A percentile compares a stretch with the other conserved stretches of the same genome.
Conservation (phyloP, 2,329 filamentous ascomycete genomes). For the Alternaria arbusti region DNA sequence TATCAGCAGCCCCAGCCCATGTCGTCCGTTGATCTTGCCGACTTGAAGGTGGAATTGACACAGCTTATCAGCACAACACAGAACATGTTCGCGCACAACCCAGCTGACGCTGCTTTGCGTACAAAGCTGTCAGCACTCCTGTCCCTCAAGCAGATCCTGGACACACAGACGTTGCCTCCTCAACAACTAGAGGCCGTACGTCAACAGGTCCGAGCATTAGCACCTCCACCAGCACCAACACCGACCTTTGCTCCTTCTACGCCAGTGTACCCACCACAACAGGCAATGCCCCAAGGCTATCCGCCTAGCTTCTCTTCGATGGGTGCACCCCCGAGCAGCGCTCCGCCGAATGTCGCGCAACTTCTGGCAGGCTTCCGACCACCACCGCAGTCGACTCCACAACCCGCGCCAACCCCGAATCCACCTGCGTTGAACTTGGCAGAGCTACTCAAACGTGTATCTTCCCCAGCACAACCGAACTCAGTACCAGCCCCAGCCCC, state of each 20-base stretch:
- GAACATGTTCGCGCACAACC: slow-evolving; percentile 75
- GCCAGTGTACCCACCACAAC: slow-evolving; percentile 39
- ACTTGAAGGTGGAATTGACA: slow-evolving; percentile 82
- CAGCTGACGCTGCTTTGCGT: slow-evolving; percentile 76
- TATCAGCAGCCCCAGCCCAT: slow-evolving; percentile 39
- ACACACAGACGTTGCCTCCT: slow-evolving; percentile 76
- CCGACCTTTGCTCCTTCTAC: slow-evolving; percentile 45
- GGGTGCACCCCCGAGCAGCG: slow-evolving; percentile 24
- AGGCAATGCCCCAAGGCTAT: slow-evolving; percentile 23
- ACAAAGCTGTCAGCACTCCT: slow-evolving; percentile 83
- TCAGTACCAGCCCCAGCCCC: slow-evolving; percentile 32
- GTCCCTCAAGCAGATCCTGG: slow-evolving; percentile 81
- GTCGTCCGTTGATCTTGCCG: slow-evolving; percentile 56
- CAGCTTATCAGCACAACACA: slow-evolving; percentile 76
- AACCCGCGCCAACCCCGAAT: slow-evolving; percentile 25
- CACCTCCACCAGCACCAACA: slow-evolving; percentile 61
- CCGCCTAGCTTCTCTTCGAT: slow-evolving; percentile 25
- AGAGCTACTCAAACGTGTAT: slow-evolving; percentile 37
- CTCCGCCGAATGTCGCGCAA: slow-evolving; percentile 38
- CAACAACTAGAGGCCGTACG: slow-evolving; percentile 85
- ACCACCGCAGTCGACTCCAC: slow-evolving; percentile 26
- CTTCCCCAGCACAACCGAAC: slow-evolving; percentile 34
- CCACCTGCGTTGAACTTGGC: slow-evolving; percentile 34
- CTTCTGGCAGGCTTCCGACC: slow-evolving; percentile 35
- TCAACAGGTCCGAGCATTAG: slow-evolving; percentile 81